phyloP scores from a whole-genome alignment of 139 green algal species.

The Chlorella sorokiniana region DNA sequence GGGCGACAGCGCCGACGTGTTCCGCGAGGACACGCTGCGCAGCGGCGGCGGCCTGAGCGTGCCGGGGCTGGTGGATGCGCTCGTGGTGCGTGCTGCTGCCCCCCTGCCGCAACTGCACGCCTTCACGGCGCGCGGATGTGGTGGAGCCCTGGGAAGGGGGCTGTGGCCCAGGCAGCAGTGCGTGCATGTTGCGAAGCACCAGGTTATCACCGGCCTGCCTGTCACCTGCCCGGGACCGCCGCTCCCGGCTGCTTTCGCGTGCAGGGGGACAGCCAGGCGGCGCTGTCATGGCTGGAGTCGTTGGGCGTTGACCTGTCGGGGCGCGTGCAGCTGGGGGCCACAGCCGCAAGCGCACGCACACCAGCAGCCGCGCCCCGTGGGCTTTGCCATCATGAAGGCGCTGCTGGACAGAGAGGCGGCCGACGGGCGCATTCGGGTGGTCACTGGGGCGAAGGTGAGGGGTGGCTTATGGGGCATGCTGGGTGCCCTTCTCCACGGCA shows the following conservation, averaged over 20 bases:
- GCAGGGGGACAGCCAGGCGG: conserved; percentile 49
- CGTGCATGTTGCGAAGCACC: neutral
- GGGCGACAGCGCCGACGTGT: conserved; percentile 47
- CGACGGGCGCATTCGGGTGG: conserved; percentile 30
- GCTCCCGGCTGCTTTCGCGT: no score
- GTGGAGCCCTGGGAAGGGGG: no score
- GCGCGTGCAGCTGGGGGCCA: conserved; percentile 68
- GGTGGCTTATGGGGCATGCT: neutral
- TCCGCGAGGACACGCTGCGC: conserved; percentile 52
- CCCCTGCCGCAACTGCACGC: neutral
- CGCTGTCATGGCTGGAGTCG: conserved; percentile 51
- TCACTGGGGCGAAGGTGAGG: conserved; percentile 11
- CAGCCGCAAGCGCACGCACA: conserved; percentile 38
- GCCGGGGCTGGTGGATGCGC: conserved; percentile 53
- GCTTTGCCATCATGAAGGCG: conserved; percentile 59
- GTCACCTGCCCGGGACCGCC: neutral
- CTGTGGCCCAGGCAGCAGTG: no score
- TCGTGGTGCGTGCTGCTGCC: conserved; percentile 51
- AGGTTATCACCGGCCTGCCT: neutral
- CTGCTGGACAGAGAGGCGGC: conserved; percentile 20
- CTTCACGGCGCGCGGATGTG: no score
- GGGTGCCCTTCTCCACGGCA: neutral
- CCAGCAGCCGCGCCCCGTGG: conserved; percentile 49
- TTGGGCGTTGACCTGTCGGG: conserved; percentile 50
- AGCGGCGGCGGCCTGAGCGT: conserved; percentile 63